These are phyloP conservation scores for Bonia amplexicaulis DNA, from an alignment of 176 grass and related monocot genomes.

Conservation along the genomic window DNA sequence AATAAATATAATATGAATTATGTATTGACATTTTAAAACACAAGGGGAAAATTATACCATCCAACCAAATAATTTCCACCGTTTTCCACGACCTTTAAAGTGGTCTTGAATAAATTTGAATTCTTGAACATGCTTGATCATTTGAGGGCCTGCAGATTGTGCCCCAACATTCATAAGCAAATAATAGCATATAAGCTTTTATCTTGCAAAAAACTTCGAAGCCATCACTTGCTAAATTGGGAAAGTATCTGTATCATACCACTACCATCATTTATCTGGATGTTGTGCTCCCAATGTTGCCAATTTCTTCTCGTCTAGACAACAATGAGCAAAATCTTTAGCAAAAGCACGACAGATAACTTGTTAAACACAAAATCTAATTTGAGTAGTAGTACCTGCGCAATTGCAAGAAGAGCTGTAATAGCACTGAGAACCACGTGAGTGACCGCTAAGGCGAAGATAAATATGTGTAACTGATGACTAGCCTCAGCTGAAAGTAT, in stretches of 20 bases:
- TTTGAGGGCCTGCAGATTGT: conserved; percentile 34
- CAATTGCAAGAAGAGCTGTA: conserved; percentile 63
- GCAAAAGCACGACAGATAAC: neutral
- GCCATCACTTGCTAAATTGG: neutral
- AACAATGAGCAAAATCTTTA: neutral
- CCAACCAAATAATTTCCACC: conserved; percentile 46
- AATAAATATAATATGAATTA: neutral
- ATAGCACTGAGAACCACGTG: conserved; percentile 72
- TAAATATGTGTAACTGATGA: conserved; percentile 90
- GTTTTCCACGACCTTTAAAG: conserved; percentile 41
- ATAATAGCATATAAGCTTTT: neutral
- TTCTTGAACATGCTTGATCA: conserved; percentile 42
- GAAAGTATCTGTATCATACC: conserved; percentile 14
- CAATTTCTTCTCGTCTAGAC: conserved; percentile 53
- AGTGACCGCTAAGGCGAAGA: conserved; percentile 67
- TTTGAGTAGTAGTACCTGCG: conserved; percentile 37
- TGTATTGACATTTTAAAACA: neutral
- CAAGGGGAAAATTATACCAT: conserved; percentile 23
- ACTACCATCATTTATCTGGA: conserved; percentile 29
- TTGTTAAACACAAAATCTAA: neutral
- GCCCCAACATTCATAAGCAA: neutral
- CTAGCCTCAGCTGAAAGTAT: conserved; percentile 58
- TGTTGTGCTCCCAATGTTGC: conserved; percentile 58
- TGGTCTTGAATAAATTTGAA: conserved; percentile 45
- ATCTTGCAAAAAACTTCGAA: neutral